Percentiles rank a stretch among this genome's conserved stretches.
These are phyloP conservation scores for Globisporangium carolinianum DNA, from an alignment of 352 stramenopile species.

Conservation along the genomic window DNA sequence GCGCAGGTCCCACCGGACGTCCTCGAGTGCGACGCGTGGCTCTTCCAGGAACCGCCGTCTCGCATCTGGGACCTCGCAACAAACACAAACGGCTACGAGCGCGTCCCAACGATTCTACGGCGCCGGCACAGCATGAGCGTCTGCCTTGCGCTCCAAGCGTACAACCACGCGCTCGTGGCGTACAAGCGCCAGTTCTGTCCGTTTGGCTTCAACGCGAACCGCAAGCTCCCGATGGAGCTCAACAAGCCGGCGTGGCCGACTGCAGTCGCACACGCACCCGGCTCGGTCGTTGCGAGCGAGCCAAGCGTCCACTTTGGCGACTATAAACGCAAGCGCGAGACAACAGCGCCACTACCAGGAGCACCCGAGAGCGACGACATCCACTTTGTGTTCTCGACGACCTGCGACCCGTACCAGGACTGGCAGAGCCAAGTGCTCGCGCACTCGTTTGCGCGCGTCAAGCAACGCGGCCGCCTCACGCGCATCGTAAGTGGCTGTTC, in stretches of 20 bases:
- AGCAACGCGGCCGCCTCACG: conserved; percentile 55
- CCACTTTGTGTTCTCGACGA: conserved; percentile 74
- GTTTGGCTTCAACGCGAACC: conserved; percentile 65
- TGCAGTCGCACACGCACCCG: conserved; percentile 34
- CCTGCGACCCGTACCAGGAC: conserved; percentile 51
- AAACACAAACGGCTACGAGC: conserved; percentile 70
- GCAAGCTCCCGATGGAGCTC: conserved; percentile 54
- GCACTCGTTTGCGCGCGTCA: conserved; percentile 50
- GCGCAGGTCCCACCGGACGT: conserved; percentile 52
- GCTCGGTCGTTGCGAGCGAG: conserved; percentile 20
- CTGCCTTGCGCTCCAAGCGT: conserved; percentile 54
- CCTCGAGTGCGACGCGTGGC: conserved; percentile 65
- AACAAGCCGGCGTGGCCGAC: conserved; percentile 30
- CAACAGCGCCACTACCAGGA: conserved; percentile 13
- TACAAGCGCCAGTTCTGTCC: conserved; percentile 51
- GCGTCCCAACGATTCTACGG: conserved; percentile 69
- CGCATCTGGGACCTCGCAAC: conserved; percentile 69
- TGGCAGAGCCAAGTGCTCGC: conserved; percentile 72
- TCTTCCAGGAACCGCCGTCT: conserved; percentile 44
- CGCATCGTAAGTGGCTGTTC: conserved; percentile 65
- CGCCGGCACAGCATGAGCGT: conserved; percentile 72
- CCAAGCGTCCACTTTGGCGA: conserved; percentile 36
- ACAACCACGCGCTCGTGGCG: conserved; percentile 54
- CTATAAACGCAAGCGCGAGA: no score
- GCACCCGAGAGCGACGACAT: conserved; percentile 47